Evolutionary conservation across 345 rosid genomes (phyloP), one percentile per base, ranked within the genome.

Genomic region (Orychophragmus violaceus): DNA sequence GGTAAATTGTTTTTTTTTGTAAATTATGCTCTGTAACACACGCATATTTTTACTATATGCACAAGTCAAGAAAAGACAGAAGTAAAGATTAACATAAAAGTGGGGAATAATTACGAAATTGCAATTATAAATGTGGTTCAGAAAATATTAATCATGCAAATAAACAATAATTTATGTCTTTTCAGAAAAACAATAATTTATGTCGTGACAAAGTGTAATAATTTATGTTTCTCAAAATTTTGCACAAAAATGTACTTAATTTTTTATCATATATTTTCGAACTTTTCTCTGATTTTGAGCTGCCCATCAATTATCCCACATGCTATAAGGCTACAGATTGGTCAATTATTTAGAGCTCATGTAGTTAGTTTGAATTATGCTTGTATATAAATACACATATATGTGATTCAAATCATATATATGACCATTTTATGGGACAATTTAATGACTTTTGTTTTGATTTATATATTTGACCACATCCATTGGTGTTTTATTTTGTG

Each of bases 71-170:
- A 55, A 63, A 54, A 56, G 18, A 17, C 69, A 18, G 4, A 62
- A 44, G 17, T 19, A 6, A 33, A 63, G 25, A 46, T 36, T 59
- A 33, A 46, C 51, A 46, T 8, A 28, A 28, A 64, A 49, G 65
- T 17, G 36, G 27, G 45, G 21, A 64, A 39, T 72, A 28, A 48
- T 48, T 57, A 64, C 76, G 25, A 64, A 64, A 49, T 13, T 72
- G 14, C 58, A 72, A 48, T 39, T 37, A 64, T 57, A 37, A 44
- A 9, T 64, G 42, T 45, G 64, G 69, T 25, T 63, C n/a, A n/a
- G 24, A n/a, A 33, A 25, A 0, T 44, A 45, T 35, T 35, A 25
- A 63, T 46, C 70, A 19, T 71, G 76, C 70, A 56, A 56, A 18
- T 24, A 35, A 32, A 63, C 56, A 9, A 63, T 62, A 27, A 70